Evolutionary conservation across 176 grass and related monocot species (phyloP), one percentile per base, ranked within the genome.

Genomic region (Oryza meyeriana): DNA sequence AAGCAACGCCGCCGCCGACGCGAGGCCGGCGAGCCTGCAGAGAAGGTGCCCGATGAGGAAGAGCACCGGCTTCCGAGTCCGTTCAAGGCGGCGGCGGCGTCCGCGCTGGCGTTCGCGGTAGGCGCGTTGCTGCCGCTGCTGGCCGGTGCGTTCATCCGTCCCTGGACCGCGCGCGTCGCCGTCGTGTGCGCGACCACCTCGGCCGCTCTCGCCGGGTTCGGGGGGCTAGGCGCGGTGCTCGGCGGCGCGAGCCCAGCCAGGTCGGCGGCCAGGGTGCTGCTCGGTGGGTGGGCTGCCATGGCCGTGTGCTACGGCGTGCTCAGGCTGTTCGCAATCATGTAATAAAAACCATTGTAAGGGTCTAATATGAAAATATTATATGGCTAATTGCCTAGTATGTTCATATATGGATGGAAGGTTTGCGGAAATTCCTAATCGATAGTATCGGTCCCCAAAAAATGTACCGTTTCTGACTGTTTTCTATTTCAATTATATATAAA

Each of bases 231-330:
- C 1, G 86, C 80, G 28, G 27, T 26, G 26, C 36, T 88, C 16
- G 80, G 86, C 2, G 72, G 86, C 14, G 73, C 80, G 14, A 73
- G 33, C 61, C 40, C 38, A 3, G 29, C 22, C 9, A 77, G n/a
- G 33, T 77, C 72, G 3, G 64, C 63, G 13, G 28, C 29, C 36
- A 77, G 86, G 74, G 80, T 88, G 69, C 81, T 88, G 38, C 13
- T 88, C 35, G 86, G 86, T 12, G 86, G 86, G 12, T 88, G 74
- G 86, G 80, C 66, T 25, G 80, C 86, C 80, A 83, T 88, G 86
- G 86, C 86, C 50, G 68, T 66, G 69, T 83, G 79, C 50, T 88
- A 78, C 71, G 86, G 80, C 36, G 72, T 72, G 71, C 72, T 88
- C 26, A 71, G 72, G 52, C 24, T 88, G 27, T 88, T 83, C 76